phyloP scores from a whole-genome alignment of 345 rosid species.

The Ceriops zippeliana region DNA sequence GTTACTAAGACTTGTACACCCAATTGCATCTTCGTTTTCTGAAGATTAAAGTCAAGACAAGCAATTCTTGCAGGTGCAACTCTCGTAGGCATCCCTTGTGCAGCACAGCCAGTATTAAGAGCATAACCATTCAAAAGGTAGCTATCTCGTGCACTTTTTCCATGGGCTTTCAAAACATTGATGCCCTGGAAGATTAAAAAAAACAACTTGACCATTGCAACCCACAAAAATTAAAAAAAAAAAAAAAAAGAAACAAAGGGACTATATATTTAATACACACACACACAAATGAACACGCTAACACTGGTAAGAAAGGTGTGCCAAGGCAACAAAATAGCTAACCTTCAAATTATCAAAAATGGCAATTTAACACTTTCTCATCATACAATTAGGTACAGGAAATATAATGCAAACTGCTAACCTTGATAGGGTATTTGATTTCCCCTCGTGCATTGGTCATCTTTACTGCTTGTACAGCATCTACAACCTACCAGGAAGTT shows the following conservation, averaged over 20 bases:
- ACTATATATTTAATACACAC: too few relatives aligned
- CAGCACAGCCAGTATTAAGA: slow-evolving; percentile 87
- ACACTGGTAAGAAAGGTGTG: too few relatives aligned
- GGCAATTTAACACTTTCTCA: background rate
- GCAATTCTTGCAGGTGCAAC: slow-evolving; percentile 92
- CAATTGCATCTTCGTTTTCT: slow-evolving; percentile 94
- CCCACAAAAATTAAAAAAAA: background rate
- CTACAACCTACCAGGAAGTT: slow-evolving; percentile 58
- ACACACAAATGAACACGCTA: too few relatives aligned
- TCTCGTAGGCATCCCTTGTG: slow-evolving; percentile 94
- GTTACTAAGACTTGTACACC: slow-evolving; percentile 90
- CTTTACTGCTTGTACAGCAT: slow-evolving; percentile 78
- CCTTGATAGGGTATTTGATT: slow-evolving; percentile 95
- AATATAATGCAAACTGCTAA: slow-evolving; percentile 21
- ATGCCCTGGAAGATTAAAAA: slow-evolving; percentile 49
- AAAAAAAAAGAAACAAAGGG: background rate
- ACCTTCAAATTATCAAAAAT: background rate
- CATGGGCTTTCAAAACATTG: slow-evolving; percentile 93
- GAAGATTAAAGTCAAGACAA: slow-evolving; percentile 93
- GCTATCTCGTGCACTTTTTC: slow-evolving; percentile 90
- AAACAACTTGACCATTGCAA: background rate
- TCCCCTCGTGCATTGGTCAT: slow-evolving; percentile 91
- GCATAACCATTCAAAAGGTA: slow-evolving; percentile 91
- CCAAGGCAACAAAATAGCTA: too few relatives aligned
- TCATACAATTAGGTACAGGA: slow-evolving; percentile 4